Percentiles rank a stretch among this genome's conserved stretches.
These are phyloP conservation scores for Hypoxylon sp. DNA, from an alignment of 2,329 filamentous ascomycete genomes.

Conservation along the genomic window DNA sequence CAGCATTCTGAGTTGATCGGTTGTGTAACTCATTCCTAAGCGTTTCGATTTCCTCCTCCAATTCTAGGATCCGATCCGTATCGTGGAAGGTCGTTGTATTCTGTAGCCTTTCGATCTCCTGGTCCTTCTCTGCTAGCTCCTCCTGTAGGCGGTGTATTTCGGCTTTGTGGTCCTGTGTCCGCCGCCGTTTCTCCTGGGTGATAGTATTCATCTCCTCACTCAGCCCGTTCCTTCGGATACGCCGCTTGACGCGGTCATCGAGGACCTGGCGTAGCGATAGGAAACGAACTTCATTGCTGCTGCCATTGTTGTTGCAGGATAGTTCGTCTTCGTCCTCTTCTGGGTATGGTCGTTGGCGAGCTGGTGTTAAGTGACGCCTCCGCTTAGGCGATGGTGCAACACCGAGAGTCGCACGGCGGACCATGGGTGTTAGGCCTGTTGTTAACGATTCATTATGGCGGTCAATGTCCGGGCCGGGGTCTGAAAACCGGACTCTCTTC, in stretches of 20 bases:
- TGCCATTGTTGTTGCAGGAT: conserved; percentile 42
- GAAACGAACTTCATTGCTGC: conserved; percentile 60
- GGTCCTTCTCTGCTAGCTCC: conserved; percentile 66
- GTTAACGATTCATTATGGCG: conserved; percentile 51
- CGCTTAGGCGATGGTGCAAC: conserved; percentile 55
- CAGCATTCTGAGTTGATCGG: conserved; percentile 27
- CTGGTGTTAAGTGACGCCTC: conserved; percentile 64
- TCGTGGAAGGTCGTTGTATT: conserved; percentile 67
- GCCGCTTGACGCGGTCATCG: conserved; percentile 67
- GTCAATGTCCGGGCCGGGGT: conserved; percentile 63
- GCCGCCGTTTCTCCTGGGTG: conserved; percentile 62
- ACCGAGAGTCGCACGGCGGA: conserved; percentile 65
- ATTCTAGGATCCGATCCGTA: conserved; percentile 58
- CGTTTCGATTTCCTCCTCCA: conserved; percentile 56
- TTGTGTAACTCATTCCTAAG: conserved; percentile 54
- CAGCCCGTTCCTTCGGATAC: conserved; percentile 69
- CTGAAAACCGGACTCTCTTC: conserved; percentile 72
- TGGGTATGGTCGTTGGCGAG: conserved; percentile 32
- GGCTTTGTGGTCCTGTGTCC: conserved; percentile 57
- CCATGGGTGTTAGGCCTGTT: conserved; percentile 72
- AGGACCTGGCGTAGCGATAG: conserved; percentile 68
- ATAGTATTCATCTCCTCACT: conserved; percentile 72
- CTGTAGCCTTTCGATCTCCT: conserved; percentile 67
- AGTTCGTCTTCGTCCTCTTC: conserved; percentile 40
- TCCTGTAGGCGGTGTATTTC: conserved; percentile 66